Base-by-base conservation (phyloP, 163 green algal genomes). In the Trebouxia gelatinosa region DNA sequence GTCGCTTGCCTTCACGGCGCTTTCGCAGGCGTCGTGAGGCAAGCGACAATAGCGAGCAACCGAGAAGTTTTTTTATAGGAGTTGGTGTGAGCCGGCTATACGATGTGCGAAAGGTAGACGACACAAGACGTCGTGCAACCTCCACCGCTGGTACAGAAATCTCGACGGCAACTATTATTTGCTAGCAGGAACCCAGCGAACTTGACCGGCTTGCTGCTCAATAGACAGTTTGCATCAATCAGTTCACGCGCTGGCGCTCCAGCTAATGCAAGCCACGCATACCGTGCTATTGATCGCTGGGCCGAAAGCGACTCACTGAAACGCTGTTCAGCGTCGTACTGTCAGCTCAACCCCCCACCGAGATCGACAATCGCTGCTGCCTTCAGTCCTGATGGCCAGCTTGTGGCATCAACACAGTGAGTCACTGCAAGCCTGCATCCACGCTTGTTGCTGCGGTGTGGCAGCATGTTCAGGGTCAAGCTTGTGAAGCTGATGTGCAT, bases 381-480 rank as follows among this genome's bases (percentile, higher is more conserved):
- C 7, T 97, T 96, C 85, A 93, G 87, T 37, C 85, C 81, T 17
- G 91, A 98, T 77, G 94, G 94, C 5, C 79, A 58, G 3, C 78
- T 93, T 40, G 79, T 98, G 21, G 94, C 94, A 4, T 96, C 90
- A 6, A 96, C 94, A 28, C 94, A 98, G 90, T 97, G 75, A 85
- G 89, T 81, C 0, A 4, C 34, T 39, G 17, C 13, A 5, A 26
- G 21, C 1, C 59, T 57, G 29, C 57, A 26, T 13, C 17, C 61
- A 40, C 29, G 57, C 26, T 61, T 23, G 57, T 66, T 23, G 70
- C 57, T n/a, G n/a, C n/a, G n/a, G n/a, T n/a, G n/a, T n/a, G n/a
- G n/a, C n/a, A 29, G 3, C n/a, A 70, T 31, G 68, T 37, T 35
- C 21, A 65, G 1, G 13, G 2, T 19, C 21, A 28, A 66, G 11